Conservation (phyloP, 2,329 filamentous ascomycete species). For the Chaetoscypha palmicola region DNA sequence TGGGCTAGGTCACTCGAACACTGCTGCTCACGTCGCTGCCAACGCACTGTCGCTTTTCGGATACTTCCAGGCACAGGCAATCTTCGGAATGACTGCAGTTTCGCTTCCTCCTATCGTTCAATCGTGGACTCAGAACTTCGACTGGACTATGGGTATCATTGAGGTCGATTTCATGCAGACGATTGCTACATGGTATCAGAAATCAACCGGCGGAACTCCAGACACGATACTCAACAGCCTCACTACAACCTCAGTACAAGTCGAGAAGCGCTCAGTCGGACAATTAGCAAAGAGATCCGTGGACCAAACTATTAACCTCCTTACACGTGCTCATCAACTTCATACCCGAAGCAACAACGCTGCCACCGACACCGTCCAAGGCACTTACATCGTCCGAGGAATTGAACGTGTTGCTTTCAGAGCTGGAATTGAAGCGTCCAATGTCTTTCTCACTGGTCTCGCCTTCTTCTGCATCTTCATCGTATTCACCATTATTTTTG, state of each 20-base stretch:
- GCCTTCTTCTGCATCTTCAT: conserved; percentile 85
- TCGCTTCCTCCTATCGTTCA: conserved; percentile 79
- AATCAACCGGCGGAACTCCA: conserved; percentile 80
- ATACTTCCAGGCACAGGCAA: conserved; percentile 91
- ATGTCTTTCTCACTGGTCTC: conserved; percentile 87
- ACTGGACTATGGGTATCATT: conserved; percentile 97
- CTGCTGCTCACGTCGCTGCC: conserved; percentile 86
- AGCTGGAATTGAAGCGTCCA: conserved; percentile 77
- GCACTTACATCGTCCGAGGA: conserved; percentile 62
- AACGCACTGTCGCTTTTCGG: conserved; percentile 91
- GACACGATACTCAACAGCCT: conserved; percentile 71
- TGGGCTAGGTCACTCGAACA: conserved; percentile 85
- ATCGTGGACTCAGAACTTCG: conserved; percentile 95
- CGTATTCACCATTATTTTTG: conserved; percentile 62
- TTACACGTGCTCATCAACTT: conserved; percentile 31
- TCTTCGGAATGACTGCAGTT: conserved; percentile 78
- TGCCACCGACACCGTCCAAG: conserved; percentile 45
- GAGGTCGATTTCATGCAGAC: conserved; percentile 77
- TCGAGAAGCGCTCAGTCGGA: conserved; percentile 49
- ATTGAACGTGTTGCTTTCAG: conserved; percentile 87
- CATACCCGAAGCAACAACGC: conserved; percentile 43
- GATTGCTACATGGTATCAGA: conserved; percentile 93
- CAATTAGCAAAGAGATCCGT: conserved; percentile 47
- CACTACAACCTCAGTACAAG: conserved; percentile 70
- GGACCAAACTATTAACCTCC: conserved; percentile 25